Evolutionary conservation across 2,329 filamentous ascomycete genomes (phyloP), one percentile per base, ranked within the genome.

Genomic region (Neonectria punicea): DNA sequence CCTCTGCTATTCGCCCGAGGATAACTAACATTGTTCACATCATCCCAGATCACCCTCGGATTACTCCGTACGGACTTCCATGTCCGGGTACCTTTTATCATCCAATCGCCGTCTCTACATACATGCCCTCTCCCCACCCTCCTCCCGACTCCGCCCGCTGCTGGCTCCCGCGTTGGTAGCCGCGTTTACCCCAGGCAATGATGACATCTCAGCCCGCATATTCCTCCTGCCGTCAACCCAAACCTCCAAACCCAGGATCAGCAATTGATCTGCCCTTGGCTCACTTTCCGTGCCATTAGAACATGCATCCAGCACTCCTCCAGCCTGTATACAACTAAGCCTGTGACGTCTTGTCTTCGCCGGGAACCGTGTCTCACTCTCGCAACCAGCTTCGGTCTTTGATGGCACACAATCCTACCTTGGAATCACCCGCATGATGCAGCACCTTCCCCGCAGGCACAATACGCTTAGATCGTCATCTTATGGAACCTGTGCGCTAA

Each of bases 1-100:
- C 25, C 25, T 44, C 51, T 41, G 18, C 43, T 30, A 55, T 58
- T 63, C 32, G 43, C 55, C 41, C 55, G 32, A 36, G 36, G 41
- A 28, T 32, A 10, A 6, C 41, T 32, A 10, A 10, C 41, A 34
- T 53, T 43, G 53, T 34, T 50, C 53, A 22, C 34, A 61, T 59
- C 54, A 55, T 61, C 56, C 44, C 56, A 49, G 49, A 53, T 57
- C 34, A 22, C 18, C 22, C 34, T 46, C 62, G 58, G 63, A 49
- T 41, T 57, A 67, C 68, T 58, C 62, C 53, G 4, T 49, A 11
- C 71, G 71, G 71, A 73, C 70, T 72, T 73, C 51, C 67, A 73
- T 73, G 63, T 73, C 71, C 71, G 71, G 60, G 22, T 58, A 59
- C 34, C 47, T 44, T 44, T 41, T 55, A n/a, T 50, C 49, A 28